Percentiles rank a stretch among this genome's conserved stretches.
Evolutionary conservation across 768 basidiomycete species (phyloP).

Genomic region (Cytidiella melzeri): DNA sequence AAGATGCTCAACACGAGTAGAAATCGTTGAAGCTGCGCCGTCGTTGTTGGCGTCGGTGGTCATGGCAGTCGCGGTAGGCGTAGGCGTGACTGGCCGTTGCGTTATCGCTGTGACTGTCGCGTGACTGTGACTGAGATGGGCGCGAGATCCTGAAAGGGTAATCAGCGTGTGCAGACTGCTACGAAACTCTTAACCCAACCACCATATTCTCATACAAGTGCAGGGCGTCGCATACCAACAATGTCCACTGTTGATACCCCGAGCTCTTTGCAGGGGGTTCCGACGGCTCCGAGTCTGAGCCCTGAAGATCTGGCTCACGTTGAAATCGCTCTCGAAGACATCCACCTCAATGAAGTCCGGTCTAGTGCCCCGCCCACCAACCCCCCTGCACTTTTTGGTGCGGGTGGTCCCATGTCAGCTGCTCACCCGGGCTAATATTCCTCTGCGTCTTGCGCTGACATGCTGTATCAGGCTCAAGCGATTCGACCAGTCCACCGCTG

Average conservation of each 20-base stretch:
- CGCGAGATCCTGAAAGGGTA: not conserved
- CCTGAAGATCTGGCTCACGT: slow-evolving; percentile 45
- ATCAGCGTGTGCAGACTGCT: no score
- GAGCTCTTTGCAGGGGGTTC: not conserved
- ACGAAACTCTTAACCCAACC: not conserved
- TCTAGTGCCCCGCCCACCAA: not conserved
- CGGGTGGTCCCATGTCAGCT: slow-evolving; percentile 68
- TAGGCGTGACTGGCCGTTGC: no score
- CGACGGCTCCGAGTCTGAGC: slow-evolving; percentile 18
- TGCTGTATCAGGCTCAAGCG: slow-evolving; percentile 69
- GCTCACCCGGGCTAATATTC: not conserved
- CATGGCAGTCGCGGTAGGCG: slow-evolving; percentile 3
- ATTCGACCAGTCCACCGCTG: slow-evolving; percentile 70
- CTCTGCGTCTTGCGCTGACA: no score
- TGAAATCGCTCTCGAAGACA: slow-evolving; percentile 45
- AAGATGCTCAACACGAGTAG: slow-evolving; percentile 15
- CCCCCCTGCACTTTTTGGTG: slow-evolving; percentile 57
- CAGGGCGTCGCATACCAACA: not conserved
- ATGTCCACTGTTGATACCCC: slow-evolving; percentile 20
- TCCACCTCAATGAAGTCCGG: slow-evolving; percentile 20
- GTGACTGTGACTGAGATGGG: not conserved
- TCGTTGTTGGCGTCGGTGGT: not conserved
- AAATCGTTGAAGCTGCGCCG: not conserved
- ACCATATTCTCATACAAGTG: not conserved
- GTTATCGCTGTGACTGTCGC: not conserved